phyloP scores from a whole-genome alignment of 768 basidiomycete species.

The Russula lepida region DNA sequence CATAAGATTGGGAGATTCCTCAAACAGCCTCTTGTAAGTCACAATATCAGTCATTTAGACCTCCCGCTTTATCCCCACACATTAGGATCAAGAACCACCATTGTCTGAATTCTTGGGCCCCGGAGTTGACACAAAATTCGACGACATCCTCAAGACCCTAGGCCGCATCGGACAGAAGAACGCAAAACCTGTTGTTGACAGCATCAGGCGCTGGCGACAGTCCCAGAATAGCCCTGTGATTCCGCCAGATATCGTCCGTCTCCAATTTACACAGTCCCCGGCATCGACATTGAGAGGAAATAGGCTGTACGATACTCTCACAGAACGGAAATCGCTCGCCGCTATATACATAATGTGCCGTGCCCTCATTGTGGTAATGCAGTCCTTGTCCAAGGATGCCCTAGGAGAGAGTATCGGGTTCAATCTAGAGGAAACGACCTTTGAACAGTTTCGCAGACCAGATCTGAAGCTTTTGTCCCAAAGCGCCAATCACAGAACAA shows the following conservation, averaged over 20 bases:
- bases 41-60: background rate
- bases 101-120: conserved; percentile 63
- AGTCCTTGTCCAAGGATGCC: conserved; percentile 63
- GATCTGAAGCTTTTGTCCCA: conserved; percentile 56
- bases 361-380: conserved; percentile 69
- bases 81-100: conserved; percentile 60
- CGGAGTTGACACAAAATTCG: conserved; percentile 68
- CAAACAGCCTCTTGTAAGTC: conserved; percentile 54
- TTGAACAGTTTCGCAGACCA: conserved; percentile 72
- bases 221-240: conserved; percentile 56
- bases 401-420: conserved; percentile 72
- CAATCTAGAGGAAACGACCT: conserved; percentile 79
- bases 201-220: conserved; percentile 80
- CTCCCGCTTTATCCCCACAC: background rate
- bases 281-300: conserved; percentile 24
- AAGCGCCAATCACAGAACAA: conserved; percentile 70
- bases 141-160: conserved; percentile 76
- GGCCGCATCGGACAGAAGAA: conserved; percentile 81
- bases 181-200: conserved; percentile 76
- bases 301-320: conserved; percentile 43
- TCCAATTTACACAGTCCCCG: conserved; percentile 39
- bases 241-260: conserved; percentile 40
- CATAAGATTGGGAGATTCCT: conserved; percentile 71
- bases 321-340: conserved; percentile 71
- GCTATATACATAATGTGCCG: conserved; percentile 88